Evolutionary conservation across 257 asterid species (phyloP), one percentile per base, ranked within the genome.

Genomic region (Forsythia suspensa): DNA sequence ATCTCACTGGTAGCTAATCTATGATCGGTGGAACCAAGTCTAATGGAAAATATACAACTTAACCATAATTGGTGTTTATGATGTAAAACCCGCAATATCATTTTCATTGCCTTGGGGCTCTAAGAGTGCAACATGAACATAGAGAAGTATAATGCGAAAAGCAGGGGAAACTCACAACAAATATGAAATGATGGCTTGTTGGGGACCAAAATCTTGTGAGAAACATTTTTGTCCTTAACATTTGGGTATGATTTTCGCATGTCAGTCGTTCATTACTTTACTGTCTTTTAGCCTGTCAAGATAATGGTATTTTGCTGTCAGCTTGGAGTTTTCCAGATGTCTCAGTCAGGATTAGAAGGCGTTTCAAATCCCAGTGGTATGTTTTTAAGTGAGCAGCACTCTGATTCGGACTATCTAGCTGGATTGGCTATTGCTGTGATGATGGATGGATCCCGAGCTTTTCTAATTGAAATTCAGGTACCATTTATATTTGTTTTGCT

Each of bases 301-400:
- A 59, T 15, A 78, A 63, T 73, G 67, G 15, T 77, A 34, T 59
- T 76, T 82, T 86, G 78, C 59, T 84, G 79, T 80, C 91, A 95
- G 98, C 97, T 93, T 85, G 98, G 99, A 87, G 96, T 93, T 59
- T 91, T 95, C 72, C 88, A 88, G 87, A 95, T 95, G 99, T 84
- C 96, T 37, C 89, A 84, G 69, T 70, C 87, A 36, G 98, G 98
- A 72, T 72, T 93, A 72, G 87, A 92, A 87, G 97, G 90, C 71
- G 90, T 93, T 81, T 79, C 90, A 78, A 93, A 92, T 84, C 97
- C 99, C 75, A 91, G 97, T 57, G 97, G 91, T 86, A 93, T 95
- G 86, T 95, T 91, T 86, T 84, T 93, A 78, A 86, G 88, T 77
- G 97, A 93, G 72, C 96, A 91, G 84, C 88, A 88, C 77, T 86